Base-by-base conservation (phyloP, 768 basidiomycete species). In the Mycena pura region DNA sequence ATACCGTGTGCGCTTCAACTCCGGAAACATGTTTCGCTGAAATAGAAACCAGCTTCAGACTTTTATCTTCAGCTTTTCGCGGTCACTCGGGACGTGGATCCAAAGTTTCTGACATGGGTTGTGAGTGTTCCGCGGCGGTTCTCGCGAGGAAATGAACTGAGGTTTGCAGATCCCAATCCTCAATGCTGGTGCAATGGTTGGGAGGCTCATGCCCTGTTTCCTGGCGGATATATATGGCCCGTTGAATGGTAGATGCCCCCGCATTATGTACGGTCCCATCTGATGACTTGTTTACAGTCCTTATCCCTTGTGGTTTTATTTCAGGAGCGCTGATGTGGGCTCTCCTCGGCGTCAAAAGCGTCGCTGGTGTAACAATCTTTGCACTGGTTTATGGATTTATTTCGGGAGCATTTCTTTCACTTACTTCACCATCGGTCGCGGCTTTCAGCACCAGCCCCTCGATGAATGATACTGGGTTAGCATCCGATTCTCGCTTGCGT, bases 201-300 rank as follows among this genome's bases (percentile, higher is more conserved):
- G 87, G n/a, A 79, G 87, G 39, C 82, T 81, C 7, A 60, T 88
- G 3, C 86, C 87, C 0, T 85, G 85, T 69, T 74, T 84, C 58
- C 62, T 84, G 44, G 84, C 83, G 17, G 84, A 85, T 66, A 64
- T 67, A 17, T 77, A 76, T 63, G 85, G 85, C 0, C 79, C 81
- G 17, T 69, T 86, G 50, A 86, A 84, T 65, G 75, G 82, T 79
- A 57, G n/a, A 76, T n/a, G n/a, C n/a, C n/a, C n/a, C 64, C 38
- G 41, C 11, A 28, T 27, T 57, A 36, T 38, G 36, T 27, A 39
- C 45, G 9, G 22, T 53, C 19, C 47, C 47, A 10, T 25, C 47
- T 38, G 27, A 19, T 55, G 40, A 17, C 29, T 54, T 57, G 44
- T 64, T 29, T 47, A n/a, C 63, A 84, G 80, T 83, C 21, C 73